A percentile compares a stretch with the other conserved stretches of the same genome.
phyloP scores from a whole-genome alignment of 129 eudicot genomes.

The Flaveria linearis region DNA sequence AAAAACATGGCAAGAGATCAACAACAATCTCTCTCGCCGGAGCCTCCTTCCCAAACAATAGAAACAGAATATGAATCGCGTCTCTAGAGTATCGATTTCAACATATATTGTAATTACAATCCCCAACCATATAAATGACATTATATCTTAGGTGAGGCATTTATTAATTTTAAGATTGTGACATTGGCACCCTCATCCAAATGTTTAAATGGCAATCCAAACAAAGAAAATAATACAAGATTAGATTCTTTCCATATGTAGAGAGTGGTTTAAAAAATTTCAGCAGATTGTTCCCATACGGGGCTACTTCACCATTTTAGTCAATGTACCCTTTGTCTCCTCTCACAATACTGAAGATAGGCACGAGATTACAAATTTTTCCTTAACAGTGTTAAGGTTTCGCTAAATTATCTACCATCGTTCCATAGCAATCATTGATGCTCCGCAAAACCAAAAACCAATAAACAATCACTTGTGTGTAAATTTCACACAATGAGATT shows the following conservation, averaged over 20 bases:
- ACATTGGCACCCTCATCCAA: background rate
- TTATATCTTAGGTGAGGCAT: background rate
- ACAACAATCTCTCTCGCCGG: too few relatives aligned
- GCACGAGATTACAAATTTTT: background rate
- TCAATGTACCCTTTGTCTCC: background rate
- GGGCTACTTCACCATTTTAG: background rate
- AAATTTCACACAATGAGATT: constrained; percentile 7
- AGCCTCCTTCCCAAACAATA: too few relatives aligned
- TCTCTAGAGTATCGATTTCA: too few relatives aligned
- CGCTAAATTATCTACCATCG: background rate
- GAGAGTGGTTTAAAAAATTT: background rate
- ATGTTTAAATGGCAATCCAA: background rate
- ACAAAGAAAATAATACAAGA: background rate
- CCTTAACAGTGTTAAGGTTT: background rate
- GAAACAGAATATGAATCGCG: too few relatives aligned
- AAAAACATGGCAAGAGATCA: too few relatives aligned
- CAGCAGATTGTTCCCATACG: background rate
- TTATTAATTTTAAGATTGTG: background rate
- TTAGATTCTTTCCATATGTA: background rate
- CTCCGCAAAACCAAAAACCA: constrained; percentile 16
- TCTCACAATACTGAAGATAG: background rate
- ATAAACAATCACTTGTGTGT: background rate
- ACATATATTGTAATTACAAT: too few relatives aligned
- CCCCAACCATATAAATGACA: constrained; percentile 13
- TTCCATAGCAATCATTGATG: background rate